Base-by-base conservation (phyloP, 2,329 filamentous ascomycete species). In the Trichoderma atroviride region DNA sequence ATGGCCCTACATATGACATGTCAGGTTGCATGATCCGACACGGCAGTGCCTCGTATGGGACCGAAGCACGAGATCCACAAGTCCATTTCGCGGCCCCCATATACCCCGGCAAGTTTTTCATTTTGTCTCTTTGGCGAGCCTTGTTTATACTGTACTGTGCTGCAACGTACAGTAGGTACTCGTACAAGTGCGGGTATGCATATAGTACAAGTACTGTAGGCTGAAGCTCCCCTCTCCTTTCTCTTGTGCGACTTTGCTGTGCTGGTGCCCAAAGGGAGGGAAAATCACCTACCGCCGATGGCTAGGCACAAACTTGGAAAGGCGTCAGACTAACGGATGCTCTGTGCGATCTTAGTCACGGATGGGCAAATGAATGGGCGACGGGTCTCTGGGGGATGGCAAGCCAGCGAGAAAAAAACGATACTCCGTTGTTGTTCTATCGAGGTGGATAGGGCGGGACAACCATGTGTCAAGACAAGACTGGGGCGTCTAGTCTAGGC, bases 11-110 rank as follows among this genome's bases (percentile, higher is more conserved):
- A 65, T 57, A 68, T 68, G 65, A 68, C 65, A 68, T 60, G 65
- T 68, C 65, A 61, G 47, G 57, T 68, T 68, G 56, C 65, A 68
- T 59, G 64, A 67, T 67, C 56, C 64, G 64, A 59, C 64, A 67
- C 56, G 64, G 64, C 64, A 67, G 64, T 57, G 62, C 62, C 37
- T 57, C 52, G 62, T 57, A 65, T 37, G 27, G 59, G 43, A 35
- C n/a, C 24, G 40, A 43, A 62, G 62, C 37, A 43, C n/a, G 29
- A 64, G 61, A 31, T 53, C 61, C 61, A 64, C 61, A 43, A 16
- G 58, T 47, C 43, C 52, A 40, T 50, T 50, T 35, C 27, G 29
- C 29, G 43, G 50, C 24, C 59, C 16, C 40, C 40, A 43, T 19
- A 43, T 19, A 43, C 59, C 40, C 27, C 27, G 29, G 43, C 47